Percentiles rank a stretch among this genome's conserved stretches.
Evolutionary conservation across 495 filamentous ascomycete species (phyloP).

Genomic region (Glarea lozoyensis): DNA sequence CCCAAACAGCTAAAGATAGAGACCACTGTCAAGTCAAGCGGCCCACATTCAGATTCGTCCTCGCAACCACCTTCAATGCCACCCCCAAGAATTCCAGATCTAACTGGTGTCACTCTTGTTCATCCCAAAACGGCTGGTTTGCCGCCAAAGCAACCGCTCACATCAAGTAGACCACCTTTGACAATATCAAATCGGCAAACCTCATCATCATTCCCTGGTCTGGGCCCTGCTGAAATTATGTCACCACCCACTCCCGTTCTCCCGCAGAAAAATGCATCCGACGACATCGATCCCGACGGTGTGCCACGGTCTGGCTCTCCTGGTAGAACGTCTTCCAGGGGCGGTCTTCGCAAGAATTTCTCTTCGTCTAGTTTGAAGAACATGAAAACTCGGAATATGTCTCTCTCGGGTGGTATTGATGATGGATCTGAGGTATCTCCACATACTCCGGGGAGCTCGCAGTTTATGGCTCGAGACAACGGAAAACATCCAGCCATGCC

Average conservation of each 20-base stretch:
- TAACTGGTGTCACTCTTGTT: slow-evolving; percentile 12
- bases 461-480: slow-evolving; percentile 46
- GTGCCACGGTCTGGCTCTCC: slow-evolving; percentile 31
- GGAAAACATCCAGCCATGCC: slow-evolving; percentile 41
- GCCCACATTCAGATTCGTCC: slow-evolving; percentile 14
- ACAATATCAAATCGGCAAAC: slow-evolving; percentile 15
- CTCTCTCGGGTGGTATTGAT: slow-evolving; percentile 58
- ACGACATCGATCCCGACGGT: slow-evolving; percentile 32
- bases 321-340: slow-evolving; percentile 21
- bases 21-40: slow-evolving; percentile 40
- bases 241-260: slow-evolving; percentile 26
- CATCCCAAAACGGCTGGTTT: slow-evolving; percentile 22
- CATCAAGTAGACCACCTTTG: slow-evolving; percentile 7
- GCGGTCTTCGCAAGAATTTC: slow-evolving; percentile 64
- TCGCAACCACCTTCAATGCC: slow-evolving; percentile 25
- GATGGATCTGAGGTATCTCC: slow-evolving; percentile 62
- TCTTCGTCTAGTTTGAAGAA: slow-evolving; percentile 70
- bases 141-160: slow-evolving; percentile 6
- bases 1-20: slow-evolving; percentile 85
- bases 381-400: slow-evolving; percentile 63
- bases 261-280: slow-evolving; percentile 30
- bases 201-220: slow-evolving; percentile 14
- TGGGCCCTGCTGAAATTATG: slow-evolving; percentile 15
- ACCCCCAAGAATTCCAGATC: slow-evolving; percentile 16
- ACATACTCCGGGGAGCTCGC: slow-evolving; percentile 60